phyloP scores from a whole-genome alignment of 768 basidiomycete genomes.

The Termitomyces sp. region DNA sequence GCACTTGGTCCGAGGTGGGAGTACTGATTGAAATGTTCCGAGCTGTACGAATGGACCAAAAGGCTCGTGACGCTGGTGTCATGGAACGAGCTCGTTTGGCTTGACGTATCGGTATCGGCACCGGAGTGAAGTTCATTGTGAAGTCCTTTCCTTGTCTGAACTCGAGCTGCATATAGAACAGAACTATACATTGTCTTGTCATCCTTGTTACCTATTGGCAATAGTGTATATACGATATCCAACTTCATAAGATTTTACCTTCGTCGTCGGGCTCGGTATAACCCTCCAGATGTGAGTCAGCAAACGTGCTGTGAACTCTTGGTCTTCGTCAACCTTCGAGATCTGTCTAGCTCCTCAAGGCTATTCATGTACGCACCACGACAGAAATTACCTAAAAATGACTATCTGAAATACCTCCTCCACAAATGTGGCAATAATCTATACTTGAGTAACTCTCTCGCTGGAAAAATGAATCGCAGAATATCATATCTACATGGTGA shows the following conservation, averaged over 20 bases:
- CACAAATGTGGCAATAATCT: too few relatives aligned
- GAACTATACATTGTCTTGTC: neutral
- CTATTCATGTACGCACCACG: too few relatives aligned
- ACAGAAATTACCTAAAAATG: too few relatives aligned
- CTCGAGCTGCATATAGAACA: neutral
- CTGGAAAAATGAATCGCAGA: too few relatives aligned
- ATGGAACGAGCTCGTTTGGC: neutral
- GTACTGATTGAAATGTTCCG: neutral
- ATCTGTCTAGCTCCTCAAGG: too few relatives aligned
- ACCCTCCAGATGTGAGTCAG: too few relatives aligned
- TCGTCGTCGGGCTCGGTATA: too few relatives aligned
- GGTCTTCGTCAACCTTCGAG: too few relatives aligned
- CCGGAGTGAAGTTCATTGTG: neutral
- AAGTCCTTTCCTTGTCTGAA: neutral
- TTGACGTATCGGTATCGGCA: neutral
- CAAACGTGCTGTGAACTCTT: too few relatives aligned
- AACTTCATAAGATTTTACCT: neutral
- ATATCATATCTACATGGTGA: neutral
- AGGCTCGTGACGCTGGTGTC: neutral
- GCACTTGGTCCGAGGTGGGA: neutral
- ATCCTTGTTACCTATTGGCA: neutral
- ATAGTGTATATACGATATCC: neutral
- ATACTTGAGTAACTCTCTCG: too few relatives aligned
- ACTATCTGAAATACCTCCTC: too few relatives aligned
- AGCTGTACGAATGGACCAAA: neutral